These are phyloP conservation scores for Pyrenophora tritici-repentis DNA, from an alignment of 2,329 filamentous ascomycete species.

Conservation along the genomic window DNA sequence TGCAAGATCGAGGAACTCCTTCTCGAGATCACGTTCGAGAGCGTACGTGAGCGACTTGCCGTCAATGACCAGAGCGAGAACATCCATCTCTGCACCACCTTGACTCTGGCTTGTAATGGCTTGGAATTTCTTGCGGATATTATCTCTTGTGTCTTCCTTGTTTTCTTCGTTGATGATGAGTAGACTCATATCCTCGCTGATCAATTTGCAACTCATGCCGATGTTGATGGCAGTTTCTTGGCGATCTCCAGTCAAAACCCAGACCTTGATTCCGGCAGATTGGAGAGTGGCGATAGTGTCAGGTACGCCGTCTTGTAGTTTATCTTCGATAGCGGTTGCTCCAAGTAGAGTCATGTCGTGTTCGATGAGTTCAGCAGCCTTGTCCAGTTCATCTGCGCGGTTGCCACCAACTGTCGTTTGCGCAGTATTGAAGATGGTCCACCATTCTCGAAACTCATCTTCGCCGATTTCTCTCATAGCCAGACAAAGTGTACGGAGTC, in stretches of 20 bases:
- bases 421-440: constrained; percentile 82
- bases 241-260: constrained; percentile 95
- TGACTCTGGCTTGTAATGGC: constrained; percentile 84
- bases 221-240: constrained; percentile 99
- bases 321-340: constrained; percentile 96
- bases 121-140: constrained; percentile 89
- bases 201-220: constrained; percentile 98
- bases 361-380: constrained; percentile 94
- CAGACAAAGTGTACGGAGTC: constrained; percentile 89
- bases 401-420: constrained; percentile 90
- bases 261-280: constrained; percentile 96
- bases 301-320: constrained; percentile 93
- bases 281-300: constrained; percentile 98
- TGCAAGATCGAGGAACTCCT: constrained; percentile 88
- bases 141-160: constrained; percentile 78
- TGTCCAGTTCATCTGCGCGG: constrained; percentile 92
- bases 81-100: constrained; percentile 77
- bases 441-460: constrained; percentile 86
- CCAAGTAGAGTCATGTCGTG: constrained; percentile 89
- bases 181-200: constrained; percentile 98
- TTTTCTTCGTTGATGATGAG: constrained; percentile 93
- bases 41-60: constrained; percentile 94
- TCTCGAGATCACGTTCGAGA: constrained; percentile 91
- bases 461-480: constrained; percentile 93
- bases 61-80: constrained; percentile 90